phyloP scores from a whole-genome alignment of 192 early-diverging fungal species.

The Obelidium mucronatum region DNA sequence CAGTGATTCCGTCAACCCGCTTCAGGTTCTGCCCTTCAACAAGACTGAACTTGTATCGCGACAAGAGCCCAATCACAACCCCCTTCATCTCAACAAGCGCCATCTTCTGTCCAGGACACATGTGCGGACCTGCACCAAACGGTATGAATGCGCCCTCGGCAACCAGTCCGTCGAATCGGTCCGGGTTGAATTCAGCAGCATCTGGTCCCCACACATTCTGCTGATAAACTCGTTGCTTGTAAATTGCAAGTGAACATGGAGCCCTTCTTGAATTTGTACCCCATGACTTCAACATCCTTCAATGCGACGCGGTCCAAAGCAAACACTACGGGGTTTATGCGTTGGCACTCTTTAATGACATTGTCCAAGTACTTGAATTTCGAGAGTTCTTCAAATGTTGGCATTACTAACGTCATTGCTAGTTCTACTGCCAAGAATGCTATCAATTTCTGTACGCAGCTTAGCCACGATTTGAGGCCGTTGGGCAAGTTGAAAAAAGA shows the following conservation, averaged over 20 bases:
- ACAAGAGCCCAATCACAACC: constrained; percentile 1
- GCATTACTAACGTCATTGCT: background rate
- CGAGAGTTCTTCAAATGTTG: constrained; percentile 9
- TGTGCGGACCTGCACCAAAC: constrained; percentile 39
- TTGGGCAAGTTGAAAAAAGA: constrained; percentile 44
- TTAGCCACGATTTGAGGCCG: constrained; percentile 46
- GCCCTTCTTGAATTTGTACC: constrained; percentile 54
- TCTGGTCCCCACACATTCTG: constrained; percentile 64
- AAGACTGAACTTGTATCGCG: background rate
- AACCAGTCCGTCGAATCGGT: constrained; percentile 54
- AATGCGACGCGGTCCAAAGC: constrained; percentile 12
- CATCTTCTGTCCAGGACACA: constrained; percentile 38
- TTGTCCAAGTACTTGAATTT: constrained; percentile 40
- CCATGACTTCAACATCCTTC: constrained; percentile 51
- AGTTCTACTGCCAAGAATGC: too few species aligned
- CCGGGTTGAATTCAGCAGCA: constrained; percentile 62
- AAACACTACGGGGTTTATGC: constrained; percentile 44
- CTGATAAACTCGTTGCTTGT: constrained; percentile 38
- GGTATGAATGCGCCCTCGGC: constrained; percentile 37
- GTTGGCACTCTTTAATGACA: constrained; percentile 60
- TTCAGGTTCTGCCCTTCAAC: constrained; percentile 1
- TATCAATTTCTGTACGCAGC: constrained; percentile 44
- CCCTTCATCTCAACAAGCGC: constrained; percentile 22
- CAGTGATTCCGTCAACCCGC: constrained; percentile 3
- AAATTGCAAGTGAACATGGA: constrained; percentile 10